These are phyloP conservation scores for Ceratobasidium sp. DNA, from an alignment of 1,284 basidiomycete species.

Conservation along the genomic window DNA sequence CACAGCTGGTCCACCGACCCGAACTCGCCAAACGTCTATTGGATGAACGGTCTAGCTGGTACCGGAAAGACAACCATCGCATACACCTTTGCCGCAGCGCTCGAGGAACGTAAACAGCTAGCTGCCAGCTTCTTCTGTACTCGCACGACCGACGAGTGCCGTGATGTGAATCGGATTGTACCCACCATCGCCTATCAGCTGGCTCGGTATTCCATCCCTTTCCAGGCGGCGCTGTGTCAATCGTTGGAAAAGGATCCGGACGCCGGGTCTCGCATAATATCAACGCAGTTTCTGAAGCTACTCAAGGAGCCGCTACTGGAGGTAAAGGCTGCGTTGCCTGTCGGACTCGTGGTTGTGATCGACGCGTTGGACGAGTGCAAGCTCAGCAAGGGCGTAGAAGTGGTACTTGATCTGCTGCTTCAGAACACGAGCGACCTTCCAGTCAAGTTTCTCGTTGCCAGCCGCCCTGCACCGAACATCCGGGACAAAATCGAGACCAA, in stretches of 20 bases:
- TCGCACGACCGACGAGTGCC: not conserved
- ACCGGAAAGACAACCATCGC: slow-evolving; percentile 45
- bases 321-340: not conserved
- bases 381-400: not conserved
- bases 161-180: not conserved
- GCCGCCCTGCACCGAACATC: slow-evolving; percentile 33
- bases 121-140: too few species aligned
- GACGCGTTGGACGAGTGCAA: slow-evolving; percentile 38
- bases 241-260: not conserved
- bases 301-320: not conserved
- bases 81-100: too few species aligned
- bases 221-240: not conserved
- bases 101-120: too few species aligned
- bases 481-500: not conserved
- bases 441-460: slow-evolving; percentile 33
- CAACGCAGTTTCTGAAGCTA: not conserved
- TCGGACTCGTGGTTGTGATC: slow-evolving; percentile 22
- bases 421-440: not conserved
- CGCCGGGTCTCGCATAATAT: not conserved
- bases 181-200: slow-evolving; percentile 28
- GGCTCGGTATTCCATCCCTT: not conserved
- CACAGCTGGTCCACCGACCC: slow-evolving; percentile 35
- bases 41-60: slow-evolving; percentile 40
- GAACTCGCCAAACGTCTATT: slow-evolving; percentile 40
- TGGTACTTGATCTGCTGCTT: slow-evolving; percentile 7